Evolutionary conservation across 768 basidiomycete species (phyloP).

Genomic region (Cystobasidium tubakii): DNA sequence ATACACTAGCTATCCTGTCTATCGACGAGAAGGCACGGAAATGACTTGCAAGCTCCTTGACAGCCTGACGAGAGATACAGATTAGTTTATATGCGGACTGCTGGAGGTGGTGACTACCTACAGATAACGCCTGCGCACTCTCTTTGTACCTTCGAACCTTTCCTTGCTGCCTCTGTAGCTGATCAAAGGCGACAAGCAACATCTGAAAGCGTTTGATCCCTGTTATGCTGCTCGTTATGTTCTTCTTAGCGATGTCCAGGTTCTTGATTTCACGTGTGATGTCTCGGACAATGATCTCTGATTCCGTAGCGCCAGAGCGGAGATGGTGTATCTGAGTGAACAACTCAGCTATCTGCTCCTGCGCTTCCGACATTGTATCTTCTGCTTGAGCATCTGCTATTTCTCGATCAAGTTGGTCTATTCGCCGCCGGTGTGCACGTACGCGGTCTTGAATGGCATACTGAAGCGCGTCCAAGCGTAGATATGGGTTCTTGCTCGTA

Average conservation of each 20-base stretch:
- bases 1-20: slow-evolving; percentile 68
- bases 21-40: slow-evolving; percentile 76
- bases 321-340: slow-evolving; percentile 93
- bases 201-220: slow-evolving; percentile 83
- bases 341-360: slow-evolving; percentile 92
- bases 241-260: slow-evolving; percentile 86
- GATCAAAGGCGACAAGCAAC: slow-evolving; percentile 54
- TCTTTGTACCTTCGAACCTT: slow-evolving; percentile 58
- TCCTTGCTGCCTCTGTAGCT: slow-evolving; percentile 43
- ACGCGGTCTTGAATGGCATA: slow-evolving; percentile 18
- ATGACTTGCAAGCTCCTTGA: slow-evolving; percentile 72
- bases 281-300: slow-evolving; percentile 87
- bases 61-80: slow-evolving; percentile 57
- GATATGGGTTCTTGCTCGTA: slow-evolving; percentile 4
- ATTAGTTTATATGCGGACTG: not conserved
- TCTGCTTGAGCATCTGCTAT: slow-evolving; percentile 74
- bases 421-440: not conserved
- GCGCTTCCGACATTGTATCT: slow-evolving; percentile 79
- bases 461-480: slow-evolving; percentile 12
- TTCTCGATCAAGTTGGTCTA: slow-evolving; percentile 49
- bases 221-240: slow-evolving; percentile 82
- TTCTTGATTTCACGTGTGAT: slow-evolving; percentile 96
- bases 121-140: slow-evolving; percentile 73
- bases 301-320: slow-evolving; percentile 91
- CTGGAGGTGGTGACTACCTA: slow-evolving; percentile 52